phyloP scores from a whole-genome alignment of 306 rosid species.

The Cucurbita pepo region DNA sequence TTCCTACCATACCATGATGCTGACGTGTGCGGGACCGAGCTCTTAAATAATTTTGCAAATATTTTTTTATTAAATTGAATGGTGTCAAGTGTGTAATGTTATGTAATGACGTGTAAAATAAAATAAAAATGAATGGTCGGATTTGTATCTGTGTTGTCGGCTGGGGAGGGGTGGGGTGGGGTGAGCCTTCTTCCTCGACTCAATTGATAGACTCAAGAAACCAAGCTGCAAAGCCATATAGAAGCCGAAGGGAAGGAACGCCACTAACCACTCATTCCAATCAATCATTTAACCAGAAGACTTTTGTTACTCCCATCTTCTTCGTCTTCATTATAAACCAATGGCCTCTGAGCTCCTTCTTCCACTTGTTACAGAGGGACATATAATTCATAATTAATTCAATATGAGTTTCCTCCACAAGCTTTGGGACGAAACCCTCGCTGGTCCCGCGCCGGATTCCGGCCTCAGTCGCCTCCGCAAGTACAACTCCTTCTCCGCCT shows the following conservation, averaged over 20 bases:
- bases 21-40: too few relatives aligned
- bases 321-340: neutral
- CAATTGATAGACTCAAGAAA: neutral
- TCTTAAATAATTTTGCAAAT: too few relatives aligned
- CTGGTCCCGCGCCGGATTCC: slow-evolving; percentile 85
- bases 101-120: slow-evolving; percentile 23
- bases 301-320: neutral
- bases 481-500: slow-evolving; percentile 28
- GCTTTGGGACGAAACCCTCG: slow-evolving; percentile 95
- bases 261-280: neutral
- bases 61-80: neutral
- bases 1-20: too few relatives aligned
- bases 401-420: slow-evolving; percentile 68
- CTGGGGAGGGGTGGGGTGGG: neutral
- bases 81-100: slow-evolving; percentile 12
- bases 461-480: slow-evolving; percentile 83
- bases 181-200: neutral
- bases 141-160: neutral
- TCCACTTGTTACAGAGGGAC: neutral
- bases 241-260: neutral
- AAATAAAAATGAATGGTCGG: neutral
- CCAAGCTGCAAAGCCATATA: neutral
- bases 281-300: neutral
- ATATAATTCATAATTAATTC: neutral
- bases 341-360: neutral